Base-by-base conservation (phyloP, 345 rosid genomes). In the Salix caprea region DNA sequence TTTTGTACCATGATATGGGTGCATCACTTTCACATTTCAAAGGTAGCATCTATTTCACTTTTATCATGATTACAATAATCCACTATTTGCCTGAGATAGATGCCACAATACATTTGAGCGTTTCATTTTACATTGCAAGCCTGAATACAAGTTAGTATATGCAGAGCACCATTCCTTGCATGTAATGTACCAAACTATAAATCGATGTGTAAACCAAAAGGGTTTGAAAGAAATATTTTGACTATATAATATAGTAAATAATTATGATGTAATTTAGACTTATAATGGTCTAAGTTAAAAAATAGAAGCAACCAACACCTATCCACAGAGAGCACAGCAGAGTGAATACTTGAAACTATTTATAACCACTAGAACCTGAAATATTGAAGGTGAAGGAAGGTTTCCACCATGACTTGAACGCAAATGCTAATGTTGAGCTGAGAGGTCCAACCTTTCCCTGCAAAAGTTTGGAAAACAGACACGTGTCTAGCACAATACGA, bases 381-480 rank as follows among this genome's bases (percentile, higher is more conserved):
- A 91, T 72, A 81, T 83, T 89, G 87, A 91, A 92, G 42, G 97
- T 87, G 48, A 92, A 95, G 9, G 99, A 84, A 34, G 97, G 97
- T 82, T 91, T 91, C 98, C 97, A 95, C 99, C 99, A 95, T 11
- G 97, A 95, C 89, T 92, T 95, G 85, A 92, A 90, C 66, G 97
- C 94, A 85, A 95, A 74, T 23, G 89, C 80, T 12, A 90, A 62
- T 34, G 97, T 86, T 64, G 97, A 91, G 87, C 96, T 87, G 23
- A 77, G 84, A 78, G 97, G 90, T 75, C 97, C 97, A 37, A 87
- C 40, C 90, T 94, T 94, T 62, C 94, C 97, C 98, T 92, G 81
- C 71, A 83, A 77, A 62, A 42, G 74, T 58, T 5, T 30, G 34
- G 70, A 46, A 9, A 30, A 23, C 24, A 46, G 13, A 39, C 19